Base-by-base conservation (phyloP, 352 stramenopile genomes). In the Globisporangium splendens region DNA sequence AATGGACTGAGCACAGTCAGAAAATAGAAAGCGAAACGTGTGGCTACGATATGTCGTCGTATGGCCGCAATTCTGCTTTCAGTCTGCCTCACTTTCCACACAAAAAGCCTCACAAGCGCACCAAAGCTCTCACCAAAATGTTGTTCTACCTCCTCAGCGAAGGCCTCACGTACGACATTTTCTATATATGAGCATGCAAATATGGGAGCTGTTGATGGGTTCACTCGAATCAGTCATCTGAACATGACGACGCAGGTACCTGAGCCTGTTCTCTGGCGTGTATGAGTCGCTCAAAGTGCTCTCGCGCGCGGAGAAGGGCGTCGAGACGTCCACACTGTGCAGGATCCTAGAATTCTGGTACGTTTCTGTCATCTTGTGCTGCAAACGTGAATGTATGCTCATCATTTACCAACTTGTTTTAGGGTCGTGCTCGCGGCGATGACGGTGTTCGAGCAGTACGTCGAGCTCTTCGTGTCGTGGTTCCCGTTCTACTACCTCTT, bases 401-500 rank as follows among this genome's bases (percentile, higher is more conserved):
- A 4, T 24, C 8, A 1, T 3, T 43, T n/a, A 7, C 33, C 31
- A 7, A 20, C 39, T 41, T 44, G 31, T 8, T 7, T 35, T 20
- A 89, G 79, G 80, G 72, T 90, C 38, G 80, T 84, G 44, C 71
- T 88, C 14, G 80, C 69, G 21, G 67, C 73, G 44, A 67, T 68
- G 46, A 64, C 70, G 1, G 73, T 90, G 43, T 83, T 87, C 31
- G 61, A 88, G 65, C 73, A 90, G 44, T 90, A 90, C 56, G 48
- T 86, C 5, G 80, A 88, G 61, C 73, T 87, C 39, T 75, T 88
- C 49, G 66, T 90, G 35, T 87, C 77, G 13, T 90, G 79, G 79
- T 85, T 91, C 31, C 80, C 80, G 20, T 87, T 90, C 46, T 91
- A 84, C 64, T 91, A 88, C 54, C 57, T 91, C 18, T 85, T 85